Evolutionary conservation across 495 filamentous ascomycete genomes (phyloP).

Genomic region (Aspergillus homomorphus): DNA sequence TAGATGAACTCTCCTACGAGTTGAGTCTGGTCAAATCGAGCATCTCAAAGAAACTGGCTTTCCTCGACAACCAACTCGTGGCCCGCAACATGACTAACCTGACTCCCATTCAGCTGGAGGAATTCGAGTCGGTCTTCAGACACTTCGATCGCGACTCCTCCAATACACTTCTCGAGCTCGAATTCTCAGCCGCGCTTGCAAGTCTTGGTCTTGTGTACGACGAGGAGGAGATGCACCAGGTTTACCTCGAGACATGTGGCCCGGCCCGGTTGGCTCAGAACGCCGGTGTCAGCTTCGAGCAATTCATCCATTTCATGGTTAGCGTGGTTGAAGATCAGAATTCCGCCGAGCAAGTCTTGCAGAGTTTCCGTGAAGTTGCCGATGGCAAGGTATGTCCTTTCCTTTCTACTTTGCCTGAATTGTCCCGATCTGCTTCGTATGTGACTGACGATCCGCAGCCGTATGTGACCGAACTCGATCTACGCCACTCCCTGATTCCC

Average conservation of each 20-base stretch:
- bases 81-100: conserved; percentile 98
- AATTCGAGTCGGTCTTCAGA: conserved; percentile 95
- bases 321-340: conserved; percentile 98
- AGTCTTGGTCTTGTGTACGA: conserved; percentile 92
- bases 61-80: conserved; percentile 96
- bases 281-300: conserved; percentile 85
- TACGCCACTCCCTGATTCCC: conserved; percentile 88
- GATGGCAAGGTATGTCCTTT: conserved; percentile 74
- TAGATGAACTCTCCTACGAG: conserved; percentile 94
- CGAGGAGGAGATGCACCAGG: conserved; percentile 93
- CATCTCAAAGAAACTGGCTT: conserved; percentile 91
- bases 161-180: conserved; percentile 88
- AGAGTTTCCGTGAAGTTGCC: conserved; percentile 93
- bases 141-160: conserved; percentile 94
- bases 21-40: conserved; percentile 83
- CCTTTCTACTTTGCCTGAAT: background rate
- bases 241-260: conserved; percentile 76
- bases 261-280: conserved; percentile 35
- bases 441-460: conserved; percentile 45
- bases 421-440: background rate
- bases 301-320: conserved; percentile 99
- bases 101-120: conserved; percentile 95
- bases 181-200: conserved; percentile 92
- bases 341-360: conserved; percentile 95
- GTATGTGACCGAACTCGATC: conserved; percentile 96